phyloP scores from a whole-genome alignment of 2,329 filamentous ascomycete genomes.

The Tricladium varicosporioides region DNA sequence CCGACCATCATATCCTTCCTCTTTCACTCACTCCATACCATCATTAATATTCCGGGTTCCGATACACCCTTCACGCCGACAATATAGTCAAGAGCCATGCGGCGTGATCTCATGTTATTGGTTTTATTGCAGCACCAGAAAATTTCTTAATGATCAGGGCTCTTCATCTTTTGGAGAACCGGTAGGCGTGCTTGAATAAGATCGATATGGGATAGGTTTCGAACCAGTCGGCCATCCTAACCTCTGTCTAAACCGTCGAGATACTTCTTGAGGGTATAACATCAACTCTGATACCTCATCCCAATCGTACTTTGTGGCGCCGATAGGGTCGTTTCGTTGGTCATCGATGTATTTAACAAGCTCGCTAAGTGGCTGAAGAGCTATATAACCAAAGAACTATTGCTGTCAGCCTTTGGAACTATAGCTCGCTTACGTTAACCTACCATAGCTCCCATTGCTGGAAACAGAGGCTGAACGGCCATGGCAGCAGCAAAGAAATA shows the following conservation, averaged over 20 bases:
- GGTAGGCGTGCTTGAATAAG: background rate
- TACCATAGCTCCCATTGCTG: constrained; percentile 11
- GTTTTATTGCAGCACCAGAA: background rate
- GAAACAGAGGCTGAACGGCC: constrained; percentile 8
- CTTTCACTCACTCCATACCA: too few species aligned
- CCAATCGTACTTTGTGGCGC: constrained; percentile 7
- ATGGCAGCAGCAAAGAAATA: constrained; percentile 8
- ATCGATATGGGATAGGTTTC: background rate
- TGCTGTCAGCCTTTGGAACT: background rate
- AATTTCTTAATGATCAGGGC: background rate
- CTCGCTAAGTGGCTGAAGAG: constrained; percentile 5
- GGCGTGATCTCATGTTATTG: background rate
- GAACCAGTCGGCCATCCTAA: constrained; percentile 7
- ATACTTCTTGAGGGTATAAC: constrained; percentile 3
- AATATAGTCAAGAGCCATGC: background rate
- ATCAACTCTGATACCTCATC: constrained; percentile 6
- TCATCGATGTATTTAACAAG: constrained; percentile 8
- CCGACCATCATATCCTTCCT: too few species aligned
- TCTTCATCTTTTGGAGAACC: background rate
- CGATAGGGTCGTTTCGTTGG: constrained; percentile 7
- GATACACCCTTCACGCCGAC: too few species aligned
- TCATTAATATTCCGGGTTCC: too few species aligned
- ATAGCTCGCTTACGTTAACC: background rate
- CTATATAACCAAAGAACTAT: constrained; percentile 10
- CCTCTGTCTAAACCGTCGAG: constrained; percentile 4